phyloP scores from a whole-genome alignment of 495 filamentous ascomycete species.

The Penicillium cataractarum region DNA sequence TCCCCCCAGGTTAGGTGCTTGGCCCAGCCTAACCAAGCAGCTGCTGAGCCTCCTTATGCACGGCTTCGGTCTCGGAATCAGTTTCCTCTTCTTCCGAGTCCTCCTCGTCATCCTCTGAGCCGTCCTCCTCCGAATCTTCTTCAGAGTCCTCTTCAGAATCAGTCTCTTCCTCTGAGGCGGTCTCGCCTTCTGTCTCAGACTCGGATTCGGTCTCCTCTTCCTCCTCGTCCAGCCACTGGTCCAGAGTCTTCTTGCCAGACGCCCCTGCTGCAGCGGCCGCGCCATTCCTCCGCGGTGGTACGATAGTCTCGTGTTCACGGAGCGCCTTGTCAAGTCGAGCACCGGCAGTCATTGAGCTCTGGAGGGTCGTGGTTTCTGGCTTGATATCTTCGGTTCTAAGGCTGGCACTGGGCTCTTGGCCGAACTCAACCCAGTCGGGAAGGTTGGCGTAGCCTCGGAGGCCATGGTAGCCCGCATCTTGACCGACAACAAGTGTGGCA shows the following conservation, averaged over 20 bases:
- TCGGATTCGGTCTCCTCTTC: conserved; percentile 50
- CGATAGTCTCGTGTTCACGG: conserved; percentile 40
- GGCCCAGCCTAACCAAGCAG: conserved; percentile 17
- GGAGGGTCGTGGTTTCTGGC: conserved; percentile 27
- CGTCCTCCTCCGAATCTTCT: background rate
- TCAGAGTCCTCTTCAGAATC: conserved; percentile 54
- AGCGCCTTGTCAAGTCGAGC: conserved; percentile 65
- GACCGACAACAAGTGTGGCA: conserved; percentile 79
- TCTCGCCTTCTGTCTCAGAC: conserved; percentile 51
- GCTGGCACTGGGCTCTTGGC: conserved; percentile 75
- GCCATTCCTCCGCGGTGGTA: conserved; percentile 23
- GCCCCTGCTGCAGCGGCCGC: conserved; percentile 13
- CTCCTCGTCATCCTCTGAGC: conserved; percentile 23
- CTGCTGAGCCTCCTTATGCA: conserved; percentile 29
- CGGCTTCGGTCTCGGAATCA: conserved; percentile 39
- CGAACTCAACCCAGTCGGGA: conserved; percentile 81
- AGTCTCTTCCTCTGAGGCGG: conserved; percentile 42
- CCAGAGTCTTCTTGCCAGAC: conserved; percentile 68
- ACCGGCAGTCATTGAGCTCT: conserved; percentile 57
- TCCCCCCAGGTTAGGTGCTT: background rate
- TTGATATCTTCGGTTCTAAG: conserved; percentile 61
- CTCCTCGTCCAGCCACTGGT: conserved; percentile 79
- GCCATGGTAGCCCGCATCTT: conserved; percentile 69
- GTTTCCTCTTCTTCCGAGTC: conserved; percentile 51
- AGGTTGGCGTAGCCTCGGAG: conserved; percentile 75